A percentile compares a stretch with the other conserved stretches of the same genome.
These are phyloP conservation scores for Blastobotrys proliferans DNA, from an alignment of 1,139 yeast species.

Conservation along the genomic window DNA sequence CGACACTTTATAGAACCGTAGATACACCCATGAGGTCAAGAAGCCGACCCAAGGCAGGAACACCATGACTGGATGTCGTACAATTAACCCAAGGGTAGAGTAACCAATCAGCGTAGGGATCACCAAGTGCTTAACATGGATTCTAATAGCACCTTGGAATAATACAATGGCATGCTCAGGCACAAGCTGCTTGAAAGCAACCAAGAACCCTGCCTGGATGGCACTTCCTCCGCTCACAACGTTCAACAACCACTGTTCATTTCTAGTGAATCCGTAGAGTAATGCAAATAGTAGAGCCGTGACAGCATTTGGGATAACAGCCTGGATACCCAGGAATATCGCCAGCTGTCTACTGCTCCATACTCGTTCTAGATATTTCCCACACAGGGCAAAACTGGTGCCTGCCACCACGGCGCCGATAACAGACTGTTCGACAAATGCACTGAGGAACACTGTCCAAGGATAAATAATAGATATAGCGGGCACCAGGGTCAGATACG, in stretches of 20 bases:
- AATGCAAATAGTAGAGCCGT: slow-evolving; percentile 11
- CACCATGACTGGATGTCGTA: slow-evolving; percentile 24
- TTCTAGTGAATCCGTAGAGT: slow-evolving; percentile 14
- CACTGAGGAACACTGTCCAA: slow-evolving; percentile 70
- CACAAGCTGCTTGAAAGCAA: slow-evolving; percentile 80
- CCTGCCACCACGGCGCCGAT: slow-evolving; percentile 49
- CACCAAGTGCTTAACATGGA: slow-evolving; percentile 68
- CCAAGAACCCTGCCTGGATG: slow-evolving; percentile 69
- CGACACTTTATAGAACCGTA: slow-evolving; percentile 68
- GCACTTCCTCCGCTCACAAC: slow-evolving; percentile 71
- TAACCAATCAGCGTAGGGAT: slow-evolving; percentile 50
- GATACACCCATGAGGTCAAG: slow-evolving; percentile 64
- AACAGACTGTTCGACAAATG: slow-evolving; percentile 64
- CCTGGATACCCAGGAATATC: slow-evolving; percentile 53
- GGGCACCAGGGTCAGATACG: slow-evolving; percentile 71
- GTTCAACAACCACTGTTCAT: slow-evolving; percentile 15
- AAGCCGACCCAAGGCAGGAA: slow-evolving; percentile 70
- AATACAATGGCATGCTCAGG: slow-evolving; percentile 82
- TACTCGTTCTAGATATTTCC: slow-evolving; percentile 47
- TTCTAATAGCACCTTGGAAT: slow-evolving; percentile 57
- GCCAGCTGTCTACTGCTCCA: slow-evolving; percentile 61
- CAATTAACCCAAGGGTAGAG: slow-evolving; percentile 31
- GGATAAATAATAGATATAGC: slow-evolving; percentile 56
- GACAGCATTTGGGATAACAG: slow-evolving; percentile 50
- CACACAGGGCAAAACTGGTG: slow-evolving; percentile 50